Percentiles rank a stretch among this genome's conserved stretches.
phyloP scores from a whole-genome alignment of 352 stramenopile genomes.

The Phytophthora cryptogea region DNA sequence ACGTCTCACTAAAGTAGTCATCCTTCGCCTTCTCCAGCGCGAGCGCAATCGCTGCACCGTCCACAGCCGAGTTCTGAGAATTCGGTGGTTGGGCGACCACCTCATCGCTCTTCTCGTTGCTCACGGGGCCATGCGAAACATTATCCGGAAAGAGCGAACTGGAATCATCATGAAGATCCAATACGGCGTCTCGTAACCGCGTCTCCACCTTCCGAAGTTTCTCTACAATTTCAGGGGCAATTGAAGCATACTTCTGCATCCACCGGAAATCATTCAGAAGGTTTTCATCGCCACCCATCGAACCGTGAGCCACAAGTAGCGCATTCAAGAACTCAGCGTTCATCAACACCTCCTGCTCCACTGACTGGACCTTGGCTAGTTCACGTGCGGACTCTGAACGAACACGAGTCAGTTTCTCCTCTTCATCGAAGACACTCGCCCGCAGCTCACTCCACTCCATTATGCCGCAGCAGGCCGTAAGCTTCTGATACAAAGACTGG shows the following conservation, averaged over 20 bases:
- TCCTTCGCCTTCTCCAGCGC: slow-evolving; percentile 34
- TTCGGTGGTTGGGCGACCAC: slow-evolving; percentile 14
- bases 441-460: slow-evolving; percentile 64
- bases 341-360: slow-evolving; percentile 60
- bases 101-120: slow-evolving; percentile 7
- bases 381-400: slow-evolving; percentile 40
- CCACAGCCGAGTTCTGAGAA: slow-evolving; percentile 36
- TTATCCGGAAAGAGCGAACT: slow-evolving; percentile 20
- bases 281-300: slow-evolving; percentile 25
- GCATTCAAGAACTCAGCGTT: slow-evolving; percentile 69
- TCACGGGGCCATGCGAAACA: slow-evolving; percentile 7
- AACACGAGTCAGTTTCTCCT: slow-evolving; percentile 47
- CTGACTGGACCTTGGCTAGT: slow-evolving; percentile 41
- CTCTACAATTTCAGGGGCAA: slow-evolving; percentile 52
- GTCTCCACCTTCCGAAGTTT: slow-evolving; percentile 51
- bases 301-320: slow-evolving; percentile 39
- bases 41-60: slow-evolving; percentile 33
- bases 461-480: slow-evolving; percentile 59
- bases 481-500: slow-evolving; percentile 54
- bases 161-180: slow-evolving; percentile 25
- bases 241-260: slow-evolving; percentile 56
- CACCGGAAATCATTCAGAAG: slow-evolving; percentile 35
- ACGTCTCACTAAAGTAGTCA: slow-evolving; percentile 43
- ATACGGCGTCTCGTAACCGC: slow-evolving; percentile 44
- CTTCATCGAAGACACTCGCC: slow-evolving; percentile 44